Conservation (phyloP, 2,329 filamentous ascomycete genomes). For the Cercospora sojina region DNA sequence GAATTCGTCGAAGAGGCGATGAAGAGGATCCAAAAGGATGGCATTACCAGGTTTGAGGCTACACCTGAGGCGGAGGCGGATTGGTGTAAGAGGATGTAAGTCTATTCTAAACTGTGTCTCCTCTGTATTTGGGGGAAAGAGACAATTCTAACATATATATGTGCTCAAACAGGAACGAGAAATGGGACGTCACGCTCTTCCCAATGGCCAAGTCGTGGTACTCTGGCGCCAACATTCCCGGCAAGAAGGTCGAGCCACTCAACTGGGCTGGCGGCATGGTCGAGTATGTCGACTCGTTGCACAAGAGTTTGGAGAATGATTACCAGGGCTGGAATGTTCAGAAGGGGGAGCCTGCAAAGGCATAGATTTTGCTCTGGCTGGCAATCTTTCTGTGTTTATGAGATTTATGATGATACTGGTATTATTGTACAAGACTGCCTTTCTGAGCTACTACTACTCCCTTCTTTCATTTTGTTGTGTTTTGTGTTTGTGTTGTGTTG, state of each 20-base stretch:
- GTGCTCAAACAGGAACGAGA: slow-evolving; percentile 25
- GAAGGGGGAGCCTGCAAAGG: slow-evolving; percentile 19
- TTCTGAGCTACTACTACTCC: no score
- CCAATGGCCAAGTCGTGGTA: slow-evolving; percentile 38
- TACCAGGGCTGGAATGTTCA: slow-evolving; percentile 34
- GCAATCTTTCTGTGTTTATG: no score
- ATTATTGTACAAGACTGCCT: background rate
- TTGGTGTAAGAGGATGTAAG: slow-evolving; percentile 39
- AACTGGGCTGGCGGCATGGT: slow-evolving; percentile 47
- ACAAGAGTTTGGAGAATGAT: slow-evolving; percentile 33
- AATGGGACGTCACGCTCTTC: slow-evolving; percentile 36
- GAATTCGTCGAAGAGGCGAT: slow-evolving; percentile 49
- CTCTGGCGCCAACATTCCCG: slow-evolving; percentile 46
- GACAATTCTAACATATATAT: slow-evolving; percentile 29
- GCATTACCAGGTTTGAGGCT: slow-evolving; percentile 41
- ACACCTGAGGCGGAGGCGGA: slow-evolving; percentile 44
- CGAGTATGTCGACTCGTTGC: slow-evolving; percentile 30
- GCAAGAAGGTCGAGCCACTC: slow-evolving; percentile 48
- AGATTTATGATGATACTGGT: no score
- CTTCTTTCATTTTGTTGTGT: no score
- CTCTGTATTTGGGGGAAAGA: no score
- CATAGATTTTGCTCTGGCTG: slow-evolving; percentile 6
- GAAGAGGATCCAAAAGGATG: slow-evolving; percentile 40
- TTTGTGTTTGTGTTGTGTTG: no score
- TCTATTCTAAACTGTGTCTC: no score